Percentiles rank a stretch among this genome's conserved stretches.
Conservation (phyloP, 768 basidiomycete species). For the Phylloporus sp. region DNA sequence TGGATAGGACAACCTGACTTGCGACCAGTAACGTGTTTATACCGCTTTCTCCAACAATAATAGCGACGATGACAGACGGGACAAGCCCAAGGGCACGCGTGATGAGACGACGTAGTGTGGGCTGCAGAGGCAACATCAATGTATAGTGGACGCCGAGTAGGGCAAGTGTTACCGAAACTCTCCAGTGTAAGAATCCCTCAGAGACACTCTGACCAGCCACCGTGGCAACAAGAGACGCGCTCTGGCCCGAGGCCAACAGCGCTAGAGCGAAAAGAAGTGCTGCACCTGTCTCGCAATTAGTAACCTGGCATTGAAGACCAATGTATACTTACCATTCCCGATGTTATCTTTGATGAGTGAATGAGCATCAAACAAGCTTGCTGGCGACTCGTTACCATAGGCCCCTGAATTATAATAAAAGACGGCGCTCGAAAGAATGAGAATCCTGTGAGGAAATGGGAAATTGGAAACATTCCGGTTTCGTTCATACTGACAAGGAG, state of each 20-base stretch:
- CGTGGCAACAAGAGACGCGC: slow-evolving; percentile 85
- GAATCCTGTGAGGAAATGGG: slow-evolving; percentile 47
- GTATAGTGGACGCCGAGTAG: slow-evolving; percentile 20
- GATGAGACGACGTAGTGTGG: slow-evolving; percentile 70
- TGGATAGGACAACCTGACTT: slow-evolving; percentile 79
- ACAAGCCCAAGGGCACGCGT: slow-evolving; percentile 81
- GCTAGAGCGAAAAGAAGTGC: slow-evolving; percentile 86
- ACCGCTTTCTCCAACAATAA: slow-evolving; percentile 63
- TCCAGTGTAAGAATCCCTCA: slow-evolving; percentile 88
- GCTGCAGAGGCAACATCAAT: slow-evolving; percentile 40
- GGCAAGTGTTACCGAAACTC: slow-evolving; percentile 53
- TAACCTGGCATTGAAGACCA: not conserved
- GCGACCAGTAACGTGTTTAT: slow-evolving; percentile 78
- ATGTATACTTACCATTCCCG: slow-evolving; percentile 53
- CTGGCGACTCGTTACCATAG: slow-evolving; percentile 42
- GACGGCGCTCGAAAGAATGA: slow-evolving; percentile 78
- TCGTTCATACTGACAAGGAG: slow-evolving; percentile 50
- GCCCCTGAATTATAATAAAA: slow-evolving; percentile 59
- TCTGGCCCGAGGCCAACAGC: slow-evolving; percentile 82
- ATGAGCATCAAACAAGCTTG: slow-evolving; percentile 83
- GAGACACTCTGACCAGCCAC: slow-evolving; percentile 87
- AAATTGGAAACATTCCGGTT: not conserved
- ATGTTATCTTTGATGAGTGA: slow-evolving; percentile 63
- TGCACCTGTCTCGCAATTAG: slow-evolving; percentile 46
- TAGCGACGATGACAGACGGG: slow-evolving; percentile 77